These are phyloP conservation scores for Drosera capensis DNA, from an alignment of 148 eudicot genomes.

Conservation along the genomic window DNA sequence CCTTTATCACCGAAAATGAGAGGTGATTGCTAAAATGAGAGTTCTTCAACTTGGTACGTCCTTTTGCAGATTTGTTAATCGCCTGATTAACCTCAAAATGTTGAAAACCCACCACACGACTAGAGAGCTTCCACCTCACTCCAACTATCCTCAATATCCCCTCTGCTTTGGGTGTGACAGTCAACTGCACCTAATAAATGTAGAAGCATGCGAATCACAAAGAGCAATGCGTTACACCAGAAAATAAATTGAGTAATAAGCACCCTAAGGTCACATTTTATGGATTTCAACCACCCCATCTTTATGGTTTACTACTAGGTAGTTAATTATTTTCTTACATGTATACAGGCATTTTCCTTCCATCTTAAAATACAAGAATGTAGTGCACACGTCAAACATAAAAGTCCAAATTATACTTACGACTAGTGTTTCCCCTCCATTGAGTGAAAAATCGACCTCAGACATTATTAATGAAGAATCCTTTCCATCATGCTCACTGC, in stretches of 20 bases:
- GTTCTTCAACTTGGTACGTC: slow-evolving; percentile 38
- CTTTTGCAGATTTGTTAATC: slow-evolving; percentile 39
- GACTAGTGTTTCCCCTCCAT: slow-evolving; percentile 64
- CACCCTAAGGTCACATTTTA: too few relatives aligned
- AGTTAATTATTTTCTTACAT: too few relatives aligned
- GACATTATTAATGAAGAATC: slow-evolving; percentile 37
- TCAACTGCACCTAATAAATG: slow-evolving; percentile 59
- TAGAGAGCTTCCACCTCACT: slow-evolving; percentile 89
- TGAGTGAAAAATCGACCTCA: slow-evolving; percentile 62
- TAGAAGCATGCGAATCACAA: neutral
- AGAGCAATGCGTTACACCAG: neutral
- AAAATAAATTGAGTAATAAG: slow-evolving; percentile 2
- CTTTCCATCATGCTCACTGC: slow-evolving; percentile 43
- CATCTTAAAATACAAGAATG: neutral
- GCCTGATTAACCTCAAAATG: slow-evolving; percentile 36
- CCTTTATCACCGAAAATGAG: slow-evolving; percentile 78
- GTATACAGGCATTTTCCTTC: too few relatives aligned
- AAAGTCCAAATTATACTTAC: slow-evolving; percentile 28
- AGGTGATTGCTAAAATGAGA: slow-evolving; percentile 29
- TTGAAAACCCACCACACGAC: slow-evolving; percentile 65
- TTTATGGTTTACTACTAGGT: too few relatives aligned
- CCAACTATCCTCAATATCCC: slow-evolving; percentile 74
- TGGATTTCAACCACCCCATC: too few relatives aligned
- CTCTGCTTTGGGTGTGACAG: slow-evolving; percentile 63
- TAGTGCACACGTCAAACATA: neutral